Evolutionary conservation across 2,329 filamentous ascomycete genomes (phyloP), one percentile per base, ranked within the genome.

Genomic region (Chrysosporium keratinophilum): DNA sequence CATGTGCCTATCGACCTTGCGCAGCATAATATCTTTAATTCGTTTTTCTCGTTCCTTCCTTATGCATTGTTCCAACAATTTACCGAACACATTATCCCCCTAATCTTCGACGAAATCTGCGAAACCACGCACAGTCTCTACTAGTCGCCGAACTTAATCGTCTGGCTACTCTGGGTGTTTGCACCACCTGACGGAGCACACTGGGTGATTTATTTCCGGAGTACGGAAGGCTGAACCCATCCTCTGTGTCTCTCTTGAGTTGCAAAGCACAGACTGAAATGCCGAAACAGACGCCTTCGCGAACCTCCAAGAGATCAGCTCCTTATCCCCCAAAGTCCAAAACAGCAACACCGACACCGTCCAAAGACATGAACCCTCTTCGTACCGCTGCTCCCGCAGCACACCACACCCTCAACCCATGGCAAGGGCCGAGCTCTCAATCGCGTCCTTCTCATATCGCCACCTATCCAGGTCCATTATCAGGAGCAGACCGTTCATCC

Each of bases 201-300:
- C 41, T 47, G 50, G 34, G 34, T 52, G 50, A 14, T 33, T 35
- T 31, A 45, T 41, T 46, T 44, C 19, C 20, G 14, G n/a, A 51
- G 49, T 51, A 51, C 49, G 42, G 31, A 46, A 52, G 35, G 34
- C 23, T 39, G 34, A 51, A 47, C 41, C 33, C 46, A 45, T 39
- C 43, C 41, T 54, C 46, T 44, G 42, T 52, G 41, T 44, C 55
- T 51, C 51, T 34, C 42, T 35, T 47, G 42, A 31, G 41, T 47
- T 52, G 37, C 43, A 52, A 39, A 45, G 41, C 41, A 42, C 37
- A 39, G 54, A 58, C 54, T 56, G 49, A 59, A 55, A 59, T 59
- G 58, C 58, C 58, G 54, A 59, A 55, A 52, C 58, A 59, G 58
- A 55, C 58, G 49, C 41, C 56, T 14, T 46, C 54, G 9, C 47